A percentile compares a stretch with the other conserved stretches of the same genome.
phyloP scores from a whole-genome alignment of 1,139 yeast genomes.

The Saccharomyces hybrid region DNA sequence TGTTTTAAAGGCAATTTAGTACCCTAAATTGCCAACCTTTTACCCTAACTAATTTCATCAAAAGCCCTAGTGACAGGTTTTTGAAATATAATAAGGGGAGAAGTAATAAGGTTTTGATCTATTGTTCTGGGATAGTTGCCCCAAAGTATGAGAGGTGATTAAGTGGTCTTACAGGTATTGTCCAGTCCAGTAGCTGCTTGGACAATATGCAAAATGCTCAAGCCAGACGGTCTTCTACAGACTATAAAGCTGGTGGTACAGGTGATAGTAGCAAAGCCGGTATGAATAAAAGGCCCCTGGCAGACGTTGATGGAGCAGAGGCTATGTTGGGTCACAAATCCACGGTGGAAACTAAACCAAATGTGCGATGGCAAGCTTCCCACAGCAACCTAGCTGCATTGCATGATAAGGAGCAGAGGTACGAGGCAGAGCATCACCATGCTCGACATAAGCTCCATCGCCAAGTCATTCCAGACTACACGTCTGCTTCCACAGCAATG shows the following conservation, averaged over 20 bases:
- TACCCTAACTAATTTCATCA: too few species aligned
- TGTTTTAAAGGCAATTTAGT: too few species aligned
- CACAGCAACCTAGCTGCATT: background rate
- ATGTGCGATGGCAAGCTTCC: background rate
- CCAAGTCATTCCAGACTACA: conserved; percentile 9
- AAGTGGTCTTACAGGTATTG: background rate
- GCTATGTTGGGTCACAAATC: background rate
- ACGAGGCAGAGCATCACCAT: conserved; percentile 3
- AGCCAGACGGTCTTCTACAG: background rate
- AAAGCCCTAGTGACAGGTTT: background rate
- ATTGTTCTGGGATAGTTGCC: background rate
- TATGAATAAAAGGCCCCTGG: background rate
- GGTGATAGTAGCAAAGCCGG: background rate
- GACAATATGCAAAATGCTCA: background rate
- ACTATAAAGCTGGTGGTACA: background rate
- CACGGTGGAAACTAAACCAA: conserved; percentile 1
- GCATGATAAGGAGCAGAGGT: background rate
- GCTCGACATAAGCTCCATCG: conserved; percentile 3
- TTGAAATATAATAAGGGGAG: background rate
- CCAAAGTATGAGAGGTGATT: background rate
- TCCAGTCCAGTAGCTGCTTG: background rate
- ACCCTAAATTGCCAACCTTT: too few species aligned
- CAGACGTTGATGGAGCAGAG: background rate
- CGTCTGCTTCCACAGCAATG: conserved; percentile 17
- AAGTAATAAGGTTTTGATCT: background rate